Base-by-base conservation (phyloP, 225 moss, liverwort and hornwort genomes). In the Marchantia paleacea region DNA sequence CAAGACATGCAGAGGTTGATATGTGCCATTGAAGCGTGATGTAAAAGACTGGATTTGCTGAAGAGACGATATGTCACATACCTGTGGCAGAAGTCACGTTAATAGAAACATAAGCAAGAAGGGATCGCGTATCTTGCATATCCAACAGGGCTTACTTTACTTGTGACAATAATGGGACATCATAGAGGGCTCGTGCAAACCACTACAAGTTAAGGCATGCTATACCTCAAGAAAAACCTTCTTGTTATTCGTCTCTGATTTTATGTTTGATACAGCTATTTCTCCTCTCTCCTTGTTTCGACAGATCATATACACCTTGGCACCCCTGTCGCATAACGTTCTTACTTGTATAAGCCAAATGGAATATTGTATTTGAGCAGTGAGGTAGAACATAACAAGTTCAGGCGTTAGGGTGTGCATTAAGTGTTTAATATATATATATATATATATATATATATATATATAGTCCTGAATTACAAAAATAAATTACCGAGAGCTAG, bases 11-110 rank as follows among this genome's bases (percentile, higher is more conserved):
- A 96, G 85, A 54, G 93, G 91, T 75, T 86, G 83, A 52, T 89
- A 81, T 68, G 69, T 81, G 28, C 87, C 84, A 28, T 75, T 52
- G 79, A 86, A 96, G 68, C 89, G 86, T 12, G 87, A 53, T 51
- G 89, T 90, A 65, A 94, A 87, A 55, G 88, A 88, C 78, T 81
- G 90, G 39, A 93, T 72, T 83, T 96, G 92, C 81, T 92, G 85
- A 58, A 91, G 65, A 18, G 92, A 93, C 66, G 96, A 91, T 72
- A 96, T 82, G 78, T 93, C 90, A 77, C 91, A 95, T n/a, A 95
- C 82, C 96, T 93, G 86, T 81, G 76, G 62, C 0, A 62, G 7
- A 62, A 61, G 24, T n/a, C 7, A 62, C 62, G 24, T 24, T 22
- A 9, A 3, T 24, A 22, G 24, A 22, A 62, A 6, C 18, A 62